Evolutionary conservation across 2,329 filamentous ascomycete genomes (phyloP).

Genomic region (Aureobasidium sp.): DNA sequence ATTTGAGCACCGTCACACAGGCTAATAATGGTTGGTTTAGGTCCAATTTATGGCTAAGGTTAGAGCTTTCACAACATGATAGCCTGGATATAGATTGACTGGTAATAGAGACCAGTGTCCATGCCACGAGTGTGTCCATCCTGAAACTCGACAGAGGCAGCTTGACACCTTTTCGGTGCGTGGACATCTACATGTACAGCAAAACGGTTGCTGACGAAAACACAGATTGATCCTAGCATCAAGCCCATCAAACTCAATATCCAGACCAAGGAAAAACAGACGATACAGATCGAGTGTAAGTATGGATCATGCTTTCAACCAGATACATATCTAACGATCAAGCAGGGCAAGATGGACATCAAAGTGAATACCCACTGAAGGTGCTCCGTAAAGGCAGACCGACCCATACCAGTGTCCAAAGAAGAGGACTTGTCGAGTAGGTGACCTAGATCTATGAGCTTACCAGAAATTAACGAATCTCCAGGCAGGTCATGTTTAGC

Average conservation of each 20-base stretch:
- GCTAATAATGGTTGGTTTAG: neutral
- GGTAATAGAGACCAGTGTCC: slow-evolving; percentile 18
- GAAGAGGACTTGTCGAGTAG: slow-evolving; percentile 17
- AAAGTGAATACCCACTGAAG: slow-evolving; percentile 17
- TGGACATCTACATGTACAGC: neutral
- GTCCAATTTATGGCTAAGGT: slow-evolving; percentile 15
- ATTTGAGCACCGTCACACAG: neutral
- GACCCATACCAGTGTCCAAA: slow-evolving; percentile 1
- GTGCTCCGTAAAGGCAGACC: slow-evolving; percentile 16
- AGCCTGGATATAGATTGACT: neutral
- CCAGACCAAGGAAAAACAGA: neutral
- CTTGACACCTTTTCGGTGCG: slow-evolving; percentile 16
- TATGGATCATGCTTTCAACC: neutral
- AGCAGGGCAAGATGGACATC: slow-evolving; percentile 17
- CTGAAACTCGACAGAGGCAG: slow-evolving; percentile 18
- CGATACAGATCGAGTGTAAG: slow-evolving; percentile 16
- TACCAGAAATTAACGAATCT: neutral
- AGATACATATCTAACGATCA: neutral
- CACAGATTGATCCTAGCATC: slow-evolving; percentile 8
- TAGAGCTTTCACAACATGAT: neutral
- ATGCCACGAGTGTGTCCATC: slow-evolving; percentile 18
- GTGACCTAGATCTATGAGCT: neutral
- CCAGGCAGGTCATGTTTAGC: slow-evolving; percentile 9
- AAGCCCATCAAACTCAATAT: slow-evolving; percentile 1
- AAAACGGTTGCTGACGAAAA: neutral